Evolutionary conservation across 1,139 yeast species (phyloP).

Genomic region (Saccharomycopsis phalli): DNA sequence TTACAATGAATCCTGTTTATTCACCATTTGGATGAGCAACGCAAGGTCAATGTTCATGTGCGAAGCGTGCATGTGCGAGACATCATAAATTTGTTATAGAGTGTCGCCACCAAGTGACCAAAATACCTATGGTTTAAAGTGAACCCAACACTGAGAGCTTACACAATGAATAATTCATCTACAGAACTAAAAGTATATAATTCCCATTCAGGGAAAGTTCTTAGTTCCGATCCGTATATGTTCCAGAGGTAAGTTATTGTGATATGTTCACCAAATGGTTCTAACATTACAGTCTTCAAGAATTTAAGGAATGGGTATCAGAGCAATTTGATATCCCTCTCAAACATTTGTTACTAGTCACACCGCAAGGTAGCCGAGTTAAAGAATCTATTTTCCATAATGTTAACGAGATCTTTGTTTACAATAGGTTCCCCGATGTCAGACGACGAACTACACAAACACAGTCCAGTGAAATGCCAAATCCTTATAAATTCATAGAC

Average conservation of each 20-base stretch:
- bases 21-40: too few species aligned
- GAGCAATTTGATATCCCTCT: constrained; percentile 33
- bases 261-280: constrained; percentile 24
- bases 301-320: constrained; percentile 39
- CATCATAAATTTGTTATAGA: too few species aligned
- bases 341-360: constrained; percentile 45
- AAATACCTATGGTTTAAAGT: too few species aligned
- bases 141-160: too few species aligned
- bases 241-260: constrained; percentile 21
- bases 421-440: constrained; percentile 5
- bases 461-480: constrained; percentile 11
- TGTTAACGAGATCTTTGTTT: constrained; percentile 12
- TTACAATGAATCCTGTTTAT: too few species aligned
- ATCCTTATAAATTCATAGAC: constrained; percentile 8
- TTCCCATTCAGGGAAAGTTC: constrained; percentile 34
- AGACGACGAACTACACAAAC: not conserved
- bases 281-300: constrained; percentile 29
- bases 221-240: constrained; percentile 15
- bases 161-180: constrained; percentile 8
- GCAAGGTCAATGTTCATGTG: too few species aligned
- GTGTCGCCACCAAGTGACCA: too few species aligned
- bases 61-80: too few species aligned
- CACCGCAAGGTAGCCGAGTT: constrained; percentile 59
- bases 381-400: constrained; percentile 31
- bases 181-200: constrained; percentile 28